Evolutionary conservation across 2,329 filamentous ascomycete genomes (phyloP).

Genomic region (Claviceps purpurea): DNA sequence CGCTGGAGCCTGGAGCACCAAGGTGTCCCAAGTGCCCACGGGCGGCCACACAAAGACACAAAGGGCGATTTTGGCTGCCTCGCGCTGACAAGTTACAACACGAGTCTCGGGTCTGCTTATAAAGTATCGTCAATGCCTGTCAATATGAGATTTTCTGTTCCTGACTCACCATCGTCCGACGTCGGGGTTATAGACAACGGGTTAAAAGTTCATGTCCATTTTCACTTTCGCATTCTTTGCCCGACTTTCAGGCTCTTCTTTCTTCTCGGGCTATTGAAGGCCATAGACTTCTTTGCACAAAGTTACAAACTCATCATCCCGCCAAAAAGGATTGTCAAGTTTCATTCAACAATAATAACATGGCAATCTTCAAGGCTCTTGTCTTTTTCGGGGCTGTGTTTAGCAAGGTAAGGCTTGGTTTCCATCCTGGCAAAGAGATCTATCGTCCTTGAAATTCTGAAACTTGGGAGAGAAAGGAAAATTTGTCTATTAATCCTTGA

Average conservation of each 20-base stretch:
- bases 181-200: too few species aligned
- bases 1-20: too few species aligned
- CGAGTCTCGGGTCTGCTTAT: too few species aligned
- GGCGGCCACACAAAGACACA: background rate
- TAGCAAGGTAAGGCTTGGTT: background rate
- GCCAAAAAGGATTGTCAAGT: too few species aligned
- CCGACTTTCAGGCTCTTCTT: background rate
- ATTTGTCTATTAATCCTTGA: too few species aligned
- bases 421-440: background rate
- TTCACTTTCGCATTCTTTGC: background rate
- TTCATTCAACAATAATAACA: background rate
- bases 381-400: background rate
- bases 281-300: background rate
- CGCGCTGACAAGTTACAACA: background rate
- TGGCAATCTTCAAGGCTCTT: background rate
- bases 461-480: too few species aligned
- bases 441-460: too few species aligned
- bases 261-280: background rate
- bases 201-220: too few species aligned
- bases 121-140: background rate
- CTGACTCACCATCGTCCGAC: too few species aligned
- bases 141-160: too few species aligned
- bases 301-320: too few species aligned
- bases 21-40: too few species aligned
- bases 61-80: background rate